Conservation (phyloP, 2,329 filamentous ascomycete genomes). For the Tolypocladium nubicola region DNA sequence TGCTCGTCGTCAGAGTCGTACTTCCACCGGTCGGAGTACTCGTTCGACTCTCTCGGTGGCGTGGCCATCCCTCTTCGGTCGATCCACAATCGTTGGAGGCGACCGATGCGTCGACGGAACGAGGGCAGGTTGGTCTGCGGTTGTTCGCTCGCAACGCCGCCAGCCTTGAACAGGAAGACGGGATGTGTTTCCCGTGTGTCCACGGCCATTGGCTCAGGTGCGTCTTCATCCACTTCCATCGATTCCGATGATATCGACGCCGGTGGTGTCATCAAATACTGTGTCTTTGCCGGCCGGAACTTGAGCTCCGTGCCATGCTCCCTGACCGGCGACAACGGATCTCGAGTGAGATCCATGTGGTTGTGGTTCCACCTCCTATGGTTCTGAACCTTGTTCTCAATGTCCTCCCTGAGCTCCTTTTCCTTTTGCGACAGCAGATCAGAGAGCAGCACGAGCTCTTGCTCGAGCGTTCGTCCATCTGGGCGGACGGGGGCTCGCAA, state of each 20-base stretch:
- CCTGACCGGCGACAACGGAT: slow-evolving; percentile 69
- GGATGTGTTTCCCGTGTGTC: slow-evolving; percentile 20
- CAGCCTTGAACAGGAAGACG: slow-evolving; percentile 36
- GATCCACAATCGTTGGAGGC: slow-evolving; percentile 77
- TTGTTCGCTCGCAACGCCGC: slow-evolving; percentile 24
- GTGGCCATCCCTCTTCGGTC: slow-evolving; percentile 63
- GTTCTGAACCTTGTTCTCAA: slow-evolving; percentile 78
- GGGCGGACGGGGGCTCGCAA: slow-evolving; percentile 59
- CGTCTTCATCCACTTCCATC: slow-evolving; percentile 45
- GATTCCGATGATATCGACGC: slow-evolving; percentile 43
- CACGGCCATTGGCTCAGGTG: slow-evolving; percentile 30
- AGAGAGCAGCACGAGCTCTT: slow-evolving; percentile 66
- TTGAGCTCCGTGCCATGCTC: slow-evolving; percentile 50
- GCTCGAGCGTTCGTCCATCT: slow-evolving; percentile 62
- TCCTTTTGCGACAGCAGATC: slow-evolving; percentile 75
- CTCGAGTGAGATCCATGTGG: slow-evolving; percentile 78
- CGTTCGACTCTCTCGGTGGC: slow-evolving; percentile 31
- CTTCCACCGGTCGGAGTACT: slow-evolving; percentile 63
- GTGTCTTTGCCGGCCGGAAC: slow-evolving; percentile 63
- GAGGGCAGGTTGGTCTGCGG: slow-evolving; percentile 42
- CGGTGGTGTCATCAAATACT: slow-evolving; percentile 58
- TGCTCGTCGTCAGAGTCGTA: slow-evolving; percentile 84
- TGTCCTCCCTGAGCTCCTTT: slow-evolving; percentile 68
- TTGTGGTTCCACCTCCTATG: slow-evolving; percentile 88
- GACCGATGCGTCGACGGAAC: slow-evolving; percentile 75